These are phyloP conservation scores for Melanopsichium pennsylvanicum DNA, from an alignment of 1,284 basidiomycete genomes.

Conservation along the genomic window DNA sequence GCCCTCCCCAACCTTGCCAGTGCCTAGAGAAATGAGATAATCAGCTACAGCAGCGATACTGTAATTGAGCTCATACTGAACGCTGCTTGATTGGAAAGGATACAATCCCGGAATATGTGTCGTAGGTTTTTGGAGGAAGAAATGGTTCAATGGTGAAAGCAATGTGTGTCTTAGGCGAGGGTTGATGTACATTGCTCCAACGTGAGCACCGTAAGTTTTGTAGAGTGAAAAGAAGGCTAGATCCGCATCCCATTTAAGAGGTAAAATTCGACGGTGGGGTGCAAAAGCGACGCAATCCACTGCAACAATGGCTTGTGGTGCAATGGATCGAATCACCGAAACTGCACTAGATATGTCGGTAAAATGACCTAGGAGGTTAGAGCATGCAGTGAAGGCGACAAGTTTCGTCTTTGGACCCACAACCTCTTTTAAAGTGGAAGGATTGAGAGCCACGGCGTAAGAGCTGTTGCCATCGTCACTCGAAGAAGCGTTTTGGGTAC, in stretches of 20 bases:
- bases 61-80: conserved; percentile 76
- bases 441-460: conserved; percentile 73
- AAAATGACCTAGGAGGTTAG: conserved; percentile 77
- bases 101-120: conserved; percentile 70
- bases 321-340: conserved; percentile 68
- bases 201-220: conserved; percentile 81
- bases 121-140: conserved; percentile 70
- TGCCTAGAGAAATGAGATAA: conserved; percentile 73
- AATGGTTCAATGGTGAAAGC: conserved; percentile 74
- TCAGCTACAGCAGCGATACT: conserved; percentile 72
- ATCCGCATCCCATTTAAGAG: conserved; percentile 71
- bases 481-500: conserved; percentile 32
- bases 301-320: conserved; percentile 71
- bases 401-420: conserved; percentile 75
- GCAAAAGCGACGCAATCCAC: conserved; percentile 82
- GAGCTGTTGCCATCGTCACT: conserved; percentile 68
- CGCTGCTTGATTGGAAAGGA: conserved; percentile 71
- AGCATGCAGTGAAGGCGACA: conserved; percentile 78
- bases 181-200: conserved; percentile 74
- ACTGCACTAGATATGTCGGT: conserved; percentile 69
- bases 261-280: conserved; percentile 76
- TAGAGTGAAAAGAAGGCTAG: conserved; percentile 78
- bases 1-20: not conserved
- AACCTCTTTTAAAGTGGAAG: conserved; percentile 73
- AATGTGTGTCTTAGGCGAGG: conserved; percentile 68